Evolutionary conservation across 495 filamentous ascomycete genomes (phyloP), one percentile per base, ranked within the genome.

Genomic region (Parmelia sp.): DNA sequence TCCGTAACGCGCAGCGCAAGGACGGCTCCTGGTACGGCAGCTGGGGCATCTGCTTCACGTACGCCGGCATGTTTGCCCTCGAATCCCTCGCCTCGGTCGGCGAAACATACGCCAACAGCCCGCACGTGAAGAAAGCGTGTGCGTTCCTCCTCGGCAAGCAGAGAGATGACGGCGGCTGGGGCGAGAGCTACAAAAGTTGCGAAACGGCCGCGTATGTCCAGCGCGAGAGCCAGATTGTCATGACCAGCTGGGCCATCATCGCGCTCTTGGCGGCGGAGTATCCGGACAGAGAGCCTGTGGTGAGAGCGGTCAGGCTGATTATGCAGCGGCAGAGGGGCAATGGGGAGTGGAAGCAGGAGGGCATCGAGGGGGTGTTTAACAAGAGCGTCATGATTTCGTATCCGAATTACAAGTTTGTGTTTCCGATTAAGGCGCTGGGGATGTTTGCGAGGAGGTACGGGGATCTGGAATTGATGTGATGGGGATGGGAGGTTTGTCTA

Each of bases 381-480:
- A 96, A 97, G 78, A 96, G 86, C 71, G 97, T 94, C 76, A 97
- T 97, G 93, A 98, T 98, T 62, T 94, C 93, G 6, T 98, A 98
- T 71, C 94, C 94, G 63, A 98, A 98, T 77, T 98, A 98, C 80
- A 98, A 98, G 79, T 92, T 96, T 75, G 89, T 88, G 60, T 98
- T 97, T 75, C 87, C 94, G 10, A 91, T 97, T 69, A 95, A 93
- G 70, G 94, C 94, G 8, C 73, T 98, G 36, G 94, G 94, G 12
- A 85, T 96, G 83, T 98, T 88, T 78, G 88, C 89, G 21, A 83
- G 76, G 70, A 83, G 79, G 65, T 96, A 88, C 67, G 90, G 90
- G 4, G 81, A 92, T 65, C 80, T 84, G 63, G 82, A 75, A 59
- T 65, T 86, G 29, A 64, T 74, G 10, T 77, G 65, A 68, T 47